Evolutionary conservation across 225 moss, liverwort and hornwort genomes (phyloP), one percentile per base, ranked within the genome.

Genomic region (Marchantia polymorpha): DNA sequence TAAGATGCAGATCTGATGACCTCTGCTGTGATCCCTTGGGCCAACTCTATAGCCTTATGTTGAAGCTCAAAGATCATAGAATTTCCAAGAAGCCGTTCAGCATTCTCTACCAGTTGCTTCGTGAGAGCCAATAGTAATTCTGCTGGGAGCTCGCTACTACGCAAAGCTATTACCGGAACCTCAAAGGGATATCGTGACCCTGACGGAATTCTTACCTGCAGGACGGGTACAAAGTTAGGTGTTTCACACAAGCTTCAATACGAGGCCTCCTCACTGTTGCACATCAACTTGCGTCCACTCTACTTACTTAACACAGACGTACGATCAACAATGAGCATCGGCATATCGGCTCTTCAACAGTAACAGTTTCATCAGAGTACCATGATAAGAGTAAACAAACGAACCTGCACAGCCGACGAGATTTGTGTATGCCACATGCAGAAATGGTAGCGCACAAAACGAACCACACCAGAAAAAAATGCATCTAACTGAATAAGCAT

Each of bases 51-150:
- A 20, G 92, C 92, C 27, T 85, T 56, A 56, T 74, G 81, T 69
- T 87, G 84, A 31, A 94, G 88, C 71, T 94, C 92, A 82, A 86
- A 90, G 3, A 94, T 82, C 90, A 94, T 89, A 13, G 88, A 89
- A 30, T 55, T 55, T 14, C 92, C 90, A 49, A 69, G 78, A 26
- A 71, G 72, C 74, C 79, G 79, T 46, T 22, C 81, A 64, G 90
- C 89, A 81, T 63, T 75, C 59, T 83, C 78, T 31, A 87, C 93
- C 72, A 92, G 88, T 75, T 80, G 83, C 84, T 74, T 89, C 52
- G 93, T 94, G 4, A 91, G 56, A 50, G 89, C 88, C 47, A 87
- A 67, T 31, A 94, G 76, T 27, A 87, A 78, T 65, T 87, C 82
- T 66, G 82, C 58, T 4, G 89, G 85, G 64, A 92, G 60, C 70